phyloP scores from a whole-genome alignment of 1,284 basidiomycete species.

The Rhodotorula sp. region DNA sequence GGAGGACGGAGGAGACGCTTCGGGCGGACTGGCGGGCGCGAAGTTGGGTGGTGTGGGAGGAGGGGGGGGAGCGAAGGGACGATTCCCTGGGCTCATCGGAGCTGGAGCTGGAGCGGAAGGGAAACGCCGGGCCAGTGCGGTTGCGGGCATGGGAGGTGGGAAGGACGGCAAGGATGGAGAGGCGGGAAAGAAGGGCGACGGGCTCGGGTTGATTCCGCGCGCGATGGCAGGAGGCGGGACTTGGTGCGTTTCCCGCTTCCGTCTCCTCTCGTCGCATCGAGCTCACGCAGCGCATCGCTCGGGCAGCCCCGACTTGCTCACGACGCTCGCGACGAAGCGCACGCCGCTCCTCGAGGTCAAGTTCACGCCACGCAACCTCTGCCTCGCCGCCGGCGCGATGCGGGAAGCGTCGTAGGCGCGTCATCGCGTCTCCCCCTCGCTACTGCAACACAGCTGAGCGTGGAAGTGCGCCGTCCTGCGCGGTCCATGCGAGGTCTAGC shows the following conservation, averaged over 20 bases:
- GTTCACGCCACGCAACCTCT: conserved; percentile 91
- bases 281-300: not conserved
- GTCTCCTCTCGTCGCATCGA: conserved; percentile 16
- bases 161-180: conserved; percentile 11
- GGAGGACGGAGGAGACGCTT: conserved; percentile 14
- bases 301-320: conserved; percentile 74
- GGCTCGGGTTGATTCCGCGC: not conserved
- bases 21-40: not conserved
- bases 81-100: conserved; percentile 24
- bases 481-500: too few species aligned
- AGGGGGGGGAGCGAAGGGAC: conserved; percentile 41
- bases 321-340: conserved; percentile 91
- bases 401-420: conserved; percentile 9
- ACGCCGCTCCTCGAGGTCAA: conserved; percentile 89
- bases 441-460: not conserved
- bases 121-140: conserved; percentile 54
- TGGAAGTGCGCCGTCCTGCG: too few species aligned
- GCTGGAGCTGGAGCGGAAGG: conserved; percentile 47
- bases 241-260: not conserved
- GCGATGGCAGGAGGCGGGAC: conserved; percentile 1
- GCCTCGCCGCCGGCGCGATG: conserved; percentile 70
- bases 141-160: not conserved
- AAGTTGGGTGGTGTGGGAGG: not conserved
- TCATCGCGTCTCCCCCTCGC: not conserved
- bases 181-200: not conserved